Evolutionary conservation across 192 early-diverging fungal species (phyloP).

Genomic region (Dissophora ornata): DNA sequence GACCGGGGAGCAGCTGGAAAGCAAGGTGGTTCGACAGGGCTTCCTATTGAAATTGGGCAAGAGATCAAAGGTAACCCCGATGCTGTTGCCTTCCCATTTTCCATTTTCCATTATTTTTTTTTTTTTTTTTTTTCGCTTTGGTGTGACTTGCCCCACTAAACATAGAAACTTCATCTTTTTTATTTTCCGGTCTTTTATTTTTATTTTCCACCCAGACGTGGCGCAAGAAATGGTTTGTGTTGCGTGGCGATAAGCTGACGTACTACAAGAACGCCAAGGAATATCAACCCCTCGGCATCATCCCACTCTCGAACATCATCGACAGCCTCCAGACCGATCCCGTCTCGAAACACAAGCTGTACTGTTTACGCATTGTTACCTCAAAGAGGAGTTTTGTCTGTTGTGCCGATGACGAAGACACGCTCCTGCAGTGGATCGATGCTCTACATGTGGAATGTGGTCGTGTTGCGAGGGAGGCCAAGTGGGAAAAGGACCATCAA

Average conservation of each 20-base stretch:
- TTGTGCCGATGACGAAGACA: conserved; percentile 58
- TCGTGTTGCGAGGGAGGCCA: conserved; percentile 51
- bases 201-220: conserved; percentile 52
- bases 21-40: conserved; percentile 62
- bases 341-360: conserved; percentile 61
- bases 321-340: conserved; percentile 67
- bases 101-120: neutral
- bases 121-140: conserved; percentile 7
- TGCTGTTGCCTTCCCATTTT: too few species aligned
- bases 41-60: conserved; percentile 65
- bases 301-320: conserved; percentile 61
- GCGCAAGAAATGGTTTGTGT: conserved; percentile 74
- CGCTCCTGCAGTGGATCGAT: conserved; percentile 63
- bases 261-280: conserved; percentile 74
- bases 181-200: neutral
- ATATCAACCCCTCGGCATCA: conserved; percentile 61
- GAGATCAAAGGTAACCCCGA: conserved; percentile 62
- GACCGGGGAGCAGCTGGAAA: conserved; percentile 57
- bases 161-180: too few species aligned
- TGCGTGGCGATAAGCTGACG: conserved; percentile 63
- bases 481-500: conserved; percentile 26
- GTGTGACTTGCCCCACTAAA: too few species aligned
- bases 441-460: conserved; percentile 59
- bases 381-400: conserved; percentile 64
- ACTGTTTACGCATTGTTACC: conserved; percentile 67